Evolutionary conservation across 148 eudicot species (phyloP).

Genomic region (Euryodendron excelsum): DNA sequence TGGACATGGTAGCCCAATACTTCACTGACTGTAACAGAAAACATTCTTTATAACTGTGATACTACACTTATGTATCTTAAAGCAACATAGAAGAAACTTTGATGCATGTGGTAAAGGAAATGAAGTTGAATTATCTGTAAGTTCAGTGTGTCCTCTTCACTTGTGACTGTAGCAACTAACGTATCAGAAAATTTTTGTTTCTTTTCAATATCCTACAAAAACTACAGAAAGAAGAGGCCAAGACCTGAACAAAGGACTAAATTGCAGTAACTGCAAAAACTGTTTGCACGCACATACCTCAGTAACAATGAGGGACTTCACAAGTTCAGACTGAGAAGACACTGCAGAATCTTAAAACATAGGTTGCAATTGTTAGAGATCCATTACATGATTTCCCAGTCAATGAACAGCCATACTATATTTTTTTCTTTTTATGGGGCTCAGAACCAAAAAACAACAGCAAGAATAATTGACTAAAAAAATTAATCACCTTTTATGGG

Average conservation of each 20-base stretch:
- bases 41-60: not conserved
- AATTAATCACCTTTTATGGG: slow-evolving; percentile 65
- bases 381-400: no score
- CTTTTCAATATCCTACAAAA: not conserved
- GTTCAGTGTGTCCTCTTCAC: not conserved
- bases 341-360: slow-evolving; percentile 51
- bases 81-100: not conserved
- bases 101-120: not conserved
- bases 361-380: slow-evolving; percentile 11
- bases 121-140: not conserved
- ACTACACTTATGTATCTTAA: not conserved
- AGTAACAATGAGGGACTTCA: slow-evolving; percentile 72
- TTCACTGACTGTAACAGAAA: not conserved
- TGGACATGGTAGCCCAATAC: not conserved
- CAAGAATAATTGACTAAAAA: not conserved
- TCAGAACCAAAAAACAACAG: not conserved
- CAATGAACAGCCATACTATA: not conserved
- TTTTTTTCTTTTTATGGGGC: not conserved
- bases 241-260: not conserved
- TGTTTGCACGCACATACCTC: slow-evolving; percentile 48
- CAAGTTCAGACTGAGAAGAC: slow-evolving; percentile 75
- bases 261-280: not conserved
- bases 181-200: not conserved
- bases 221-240: not conserved
- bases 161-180: not conserved